Evolutionary conservation across 352 stramenopile species (phyloP).

Genomic region (Pythium rishiriense): DNA sequence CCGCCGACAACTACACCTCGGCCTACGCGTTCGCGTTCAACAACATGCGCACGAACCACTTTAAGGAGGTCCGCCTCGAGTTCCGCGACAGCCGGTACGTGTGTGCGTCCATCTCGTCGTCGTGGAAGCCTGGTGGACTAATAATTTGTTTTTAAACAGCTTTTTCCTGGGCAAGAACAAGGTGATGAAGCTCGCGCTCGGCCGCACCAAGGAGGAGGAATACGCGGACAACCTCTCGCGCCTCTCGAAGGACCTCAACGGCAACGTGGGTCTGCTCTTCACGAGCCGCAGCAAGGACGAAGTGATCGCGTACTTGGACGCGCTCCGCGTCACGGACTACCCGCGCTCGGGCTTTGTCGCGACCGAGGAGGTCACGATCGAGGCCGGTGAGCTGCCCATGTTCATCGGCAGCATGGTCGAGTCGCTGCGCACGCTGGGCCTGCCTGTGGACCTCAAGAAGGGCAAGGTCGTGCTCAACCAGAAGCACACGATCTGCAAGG

Average conservation of each 20-base stretch:
- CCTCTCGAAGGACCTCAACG: conserved; percentile 90
- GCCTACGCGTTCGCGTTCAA: conserved; percentile 97
- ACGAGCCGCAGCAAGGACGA: conserved; percentile 91
- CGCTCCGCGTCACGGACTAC: conserved; percentile 92
- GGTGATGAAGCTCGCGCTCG: conserved; percentile 97
- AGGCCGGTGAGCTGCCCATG: conserved; percentile 86
- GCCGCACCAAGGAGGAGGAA: conserved; percentile 93
- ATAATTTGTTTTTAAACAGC: conserved; percentile 30
- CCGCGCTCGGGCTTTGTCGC: conserved; percentile 93
- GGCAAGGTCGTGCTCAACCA: conserved; percentile 91
- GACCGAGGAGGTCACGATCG: conserved; percentile 87
- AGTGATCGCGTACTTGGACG: conserved; percentile 92
- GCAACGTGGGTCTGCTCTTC: conserved; percentile 95
- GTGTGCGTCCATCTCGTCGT: background rate
- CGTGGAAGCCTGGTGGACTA: background rate
- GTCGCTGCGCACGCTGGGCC: conserved; percentile 93
- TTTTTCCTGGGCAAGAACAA: conserved; percentile 99
- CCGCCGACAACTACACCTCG: conserved; percentile 91
- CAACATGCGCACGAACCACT: conserved; percentile 99
- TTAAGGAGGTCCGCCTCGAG: conserved; percentile 97
- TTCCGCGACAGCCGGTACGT: conserved; percentile 91
- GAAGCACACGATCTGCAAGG: conserved; percentile 94
- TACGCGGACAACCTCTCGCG: conserved; percentile 95
- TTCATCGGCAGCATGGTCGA: conserved; percentile 97
- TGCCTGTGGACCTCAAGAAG: conserved; percentile 97